Conservation (phyloP, 805 yeast genomes). For the Jamesozyma jinghongensis region DNA sequence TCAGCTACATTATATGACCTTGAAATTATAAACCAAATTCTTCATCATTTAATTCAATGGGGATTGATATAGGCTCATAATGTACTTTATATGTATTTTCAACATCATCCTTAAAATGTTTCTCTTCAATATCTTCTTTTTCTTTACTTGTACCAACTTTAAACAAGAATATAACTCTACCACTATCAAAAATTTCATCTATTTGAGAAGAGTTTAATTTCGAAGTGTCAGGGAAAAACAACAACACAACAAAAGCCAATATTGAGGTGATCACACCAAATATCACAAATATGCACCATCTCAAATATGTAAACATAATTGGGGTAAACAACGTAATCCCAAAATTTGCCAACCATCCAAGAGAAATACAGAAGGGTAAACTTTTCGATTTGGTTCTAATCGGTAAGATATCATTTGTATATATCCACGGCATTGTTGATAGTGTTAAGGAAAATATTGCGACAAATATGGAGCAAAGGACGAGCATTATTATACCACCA, state of each 20-base stretch:
- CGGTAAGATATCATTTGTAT: slow-evolving; percentile 43
- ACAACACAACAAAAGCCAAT: slow-evolving; percentile 26
- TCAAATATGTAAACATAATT: slow-evolving; percentile 27
- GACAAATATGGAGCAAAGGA: slow-evolving; percentile 37
- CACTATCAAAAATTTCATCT: slow-evolving; percentile 14
- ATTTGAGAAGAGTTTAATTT: slow-evolving; percentile 20
- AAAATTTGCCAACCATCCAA: slow-evolving; percentile 38
- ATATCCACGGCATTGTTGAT: slow-evolving; percentile 41
- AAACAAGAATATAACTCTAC: background rate
- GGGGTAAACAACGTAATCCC: slow-evolving; percentile 36
- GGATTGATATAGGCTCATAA: background rate
- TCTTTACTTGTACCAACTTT: background rate
- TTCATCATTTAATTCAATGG: background rate
- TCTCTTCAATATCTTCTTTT: background rate
- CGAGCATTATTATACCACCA: slow-evolving; percentile 37
- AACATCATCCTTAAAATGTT: background rate
- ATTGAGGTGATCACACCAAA: slow-evolving; percentile 31
- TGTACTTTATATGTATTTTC: background rate
- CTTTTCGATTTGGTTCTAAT: slow-evolving; percentile 39
- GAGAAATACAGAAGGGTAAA: slow-evolving; percentile 37
- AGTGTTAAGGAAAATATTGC: slow-evolving; percentile 41
- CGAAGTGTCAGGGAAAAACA: slow-evolving; percentile 39
- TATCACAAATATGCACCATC: slow-evolving; percentile 35
- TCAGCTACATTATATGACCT: no score
- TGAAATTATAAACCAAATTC: background rate